phyloP scores from a whole-genome alignment of 257 asterid genomes.

The Capsicum baccatum region DNA sequence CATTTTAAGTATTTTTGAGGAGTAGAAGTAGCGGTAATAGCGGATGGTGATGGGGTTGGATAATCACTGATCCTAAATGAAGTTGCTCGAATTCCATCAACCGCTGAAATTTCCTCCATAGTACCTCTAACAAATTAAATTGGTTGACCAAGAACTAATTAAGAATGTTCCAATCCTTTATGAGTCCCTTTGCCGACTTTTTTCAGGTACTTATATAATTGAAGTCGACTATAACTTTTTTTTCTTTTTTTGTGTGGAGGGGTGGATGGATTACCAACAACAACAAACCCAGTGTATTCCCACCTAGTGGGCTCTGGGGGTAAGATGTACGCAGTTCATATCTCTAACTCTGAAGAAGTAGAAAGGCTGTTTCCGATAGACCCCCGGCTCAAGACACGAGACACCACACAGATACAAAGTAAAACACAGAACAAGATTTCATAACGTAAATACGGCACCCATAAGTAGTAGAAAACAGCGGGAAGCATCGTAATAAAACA shows the following conservation, averaged over 20 bases:
- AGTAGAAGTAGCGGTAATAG: background rate
- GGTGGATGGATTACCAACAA: background rate
- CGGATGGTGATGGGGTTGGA: background rate
- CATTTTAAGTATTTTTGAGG: background rate
- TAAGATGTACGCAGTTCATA: too few relatives aligned
- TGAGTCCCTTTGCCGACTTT: background rate
- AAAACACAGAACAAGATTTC: too few relatives aligned
- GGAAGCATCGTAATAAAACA: too few relatives aligned
- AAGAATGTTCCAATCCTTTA: background rate
- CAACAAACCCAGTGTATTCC: too few relatives aligned
- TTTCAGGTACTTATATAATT: background rate
- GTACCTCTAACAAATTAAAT: background rate
- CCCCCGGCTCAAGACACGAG: too few relatives aligned
- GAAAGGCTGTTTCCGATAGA: too few relatives aligned
- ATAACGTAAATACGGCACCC: too few relatives aligned
- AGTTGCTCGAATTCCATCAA: conserved; percentile 15
- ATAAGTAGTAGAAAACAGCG: too few relatives aligned
- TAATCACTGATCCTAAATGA: background rate
- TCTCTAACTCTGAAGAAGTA: too few relatives aligned
- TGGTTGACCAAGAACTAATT: background rate
- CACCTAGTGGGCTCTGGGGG: too few relatives aligned
- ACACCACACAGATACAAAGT: too few relatives aligned
- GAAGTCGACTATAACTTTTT: background rate
- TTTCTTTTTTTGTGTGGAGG: background rate
- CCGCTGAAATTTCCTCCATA: background rate